Percentiles rank a stretch among this genome's conserved stretches.
Conservation (phyloP, 2,329 filamentous ascomycete species). For the Chalaropsis ovoidea region DNA sequence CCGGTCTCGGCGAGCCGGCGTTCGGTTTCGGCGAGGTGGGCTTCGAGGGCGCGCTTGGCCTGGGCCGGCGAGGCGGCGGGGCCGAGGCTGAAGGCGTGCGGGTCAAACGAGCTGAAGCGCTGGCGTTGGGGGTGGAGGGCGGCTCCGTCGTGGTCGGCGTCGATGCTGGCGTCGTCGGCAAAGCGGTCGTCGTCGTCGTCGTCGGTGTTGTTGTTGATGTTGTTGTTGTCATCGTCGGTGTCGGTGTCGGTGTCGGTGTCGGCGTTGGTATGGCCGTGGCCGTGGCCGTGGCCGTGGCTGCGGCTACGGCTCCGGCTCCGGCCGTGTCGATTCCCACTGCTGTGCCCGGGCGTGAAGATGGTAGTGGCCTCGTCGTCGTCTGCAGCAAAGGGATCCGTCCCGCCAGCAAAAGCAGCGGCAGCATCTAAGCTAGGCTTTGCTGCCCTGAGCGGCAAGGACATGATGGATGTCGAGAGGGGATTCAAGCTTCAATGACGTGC, state of each 20-base stretch:
- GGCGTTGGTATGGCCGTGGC: not conserved
- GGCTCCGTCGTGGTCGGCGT: constrained; percentile 4
- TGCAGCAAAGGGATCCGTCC: constrained; percentile 19
- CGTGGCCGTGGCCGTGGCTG: too few species aligned
- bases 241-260: not conserved
- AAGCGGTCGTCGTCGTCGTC: constrained; percentile 14
- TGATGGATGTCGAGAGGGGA: constrained; percentile 9
- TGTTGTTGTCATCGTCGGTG: not conserved
- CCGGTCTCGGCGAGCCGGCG: constrained; percentile 84
- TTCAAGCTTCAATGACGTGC: constrained; percentile 3
- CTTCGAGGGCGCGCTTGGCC: constrained; percentile 78
- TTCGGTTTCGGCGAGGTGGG: constrained; percentile 86
- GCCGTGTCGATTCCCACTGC: too few species aligned
- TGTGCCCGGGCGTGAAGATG: constrained; percentile 4
- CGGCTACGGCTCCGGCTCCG: not conserved
- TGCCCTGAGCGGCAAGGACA: constrained; percentile 20
- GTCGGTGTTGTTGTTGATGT: not conserved
- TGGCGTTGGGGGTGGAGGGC: constrained; percentile 38
- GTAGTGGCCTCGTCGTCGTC: not conserved
- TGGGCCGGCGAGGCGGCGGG: constrained; percentile 71
- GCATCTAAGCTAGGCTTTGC: constrained; percentile 22
- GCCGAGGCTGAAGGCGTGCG: constrained; percentile 65
- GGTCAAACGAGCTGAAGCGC: constrained; percentile 75
- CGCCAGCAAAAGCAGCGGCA: constrained; percentile 24
- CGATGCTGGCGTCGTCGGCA: constrained; percentile 21